Base-by-base conservation (phyloP, 768 basidiomycete species). In the Auricularia heimuer region DNA sequence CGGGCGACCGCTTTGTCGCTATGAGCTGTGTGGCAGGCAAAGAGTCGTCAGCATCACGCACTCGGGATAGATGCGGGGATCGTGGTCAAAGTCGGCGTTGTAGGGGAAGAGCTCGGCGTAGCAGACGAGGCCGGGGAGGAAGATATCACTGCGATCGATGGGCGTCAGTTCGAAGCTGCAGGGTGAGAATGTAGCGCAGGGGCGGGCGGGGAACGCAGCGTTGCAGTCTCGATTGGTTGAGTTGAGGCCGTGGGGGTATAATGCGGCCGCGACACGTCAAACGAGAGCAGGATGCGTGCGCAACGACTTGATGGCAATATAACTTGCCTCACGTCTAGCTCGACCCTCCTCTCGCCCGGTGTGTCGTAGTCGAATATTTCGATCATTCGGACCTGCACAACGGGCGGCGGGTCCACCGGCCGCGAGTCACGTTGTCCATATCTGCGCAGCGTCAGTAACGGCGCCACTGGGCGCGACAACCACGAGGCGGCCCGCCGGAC, bases 101-200 rank as follows among this genome's bases (percentile, higher is more conserved):
- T 51, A 51, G 3, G 85, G 86, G 67, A 89, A 89, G 18, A 92
- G 78, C 74, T 92, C 90, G 47, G 89, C 88, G 2, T 86, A 88
- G 73, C 90, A 91, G 16, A 92, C 72, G 12, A 90, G 78, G 2
- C 90, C 90, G 36, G 84, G 78, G n/a, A 78, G 77, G 64, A 86
- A 82, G 56, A 87, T 73, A 51, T 83, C 81, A 54, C 89, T 90
- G 70, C 0, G n/a, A 33, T 63, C 33, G n/a, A 65, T 56, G 68
- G 51, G 54, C 18, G n/a, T 62, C 45, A 54, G 29, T 8, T 54
- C 21, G 70, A 66, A 67, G 63, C 8, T 18, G 47, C 47, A 51
- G 63, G 54, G 36, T 42, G 12, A 68, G 39, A 60, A 35, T 35
- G 35, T 3, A 61, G 51, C 21, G 54, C 62, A 12, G 47, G 47